Base-by-base conservation (phyloP, 257 asterid genomes). In the Agastache rugosa region DNA sequence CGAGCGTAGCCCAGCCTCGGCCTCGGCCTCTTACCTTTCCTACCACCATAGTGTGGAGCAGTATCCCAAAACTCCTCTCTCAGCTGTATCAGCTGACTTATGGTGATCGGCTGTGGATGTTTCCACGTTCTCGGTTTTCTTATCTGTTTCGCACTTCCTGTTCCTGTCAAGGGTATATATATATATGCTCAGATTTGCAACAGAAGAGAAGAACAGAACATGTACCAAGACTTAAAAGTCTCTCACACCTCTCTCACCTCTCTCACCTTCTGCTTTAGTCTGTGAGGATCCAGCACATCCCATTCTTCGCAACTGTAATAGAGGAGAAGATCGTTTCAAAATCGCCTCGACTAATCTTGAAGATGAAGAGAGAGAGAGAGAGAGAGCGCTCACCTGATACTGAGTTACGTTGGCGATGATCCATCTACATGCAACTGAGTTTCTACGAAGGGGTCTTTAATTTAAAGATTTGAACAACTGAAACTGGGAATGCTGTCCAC, bases 61-160 rank as follows among this genome's bases (percentile, higher is more conserved):
- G 97, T 89, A 79, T 91, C 96, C 97, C 96, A 91, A 61, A 91
- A 89, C 88, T 91, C 96, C 47, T 91, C 97, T 31, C 90, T 78
- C 39, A 89, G 83, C 74, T 89, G 97, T 75, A 88, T 75, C 37
- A 91, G 88, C 85, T 91, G 97, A 80, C 93, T 86, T 80, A 71
- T 85, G n/a, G 97, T 91, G 63, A 91, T 80, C 23, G 91, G 93
- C 78, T 91, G 95, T 41, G 96, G 96, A 80, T 91, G 97, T 73
- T 88, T 89, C 95, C 97, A 89, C 20, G 93, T 84, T 73, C 87
- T 90, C 27, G 97, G 97, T 85, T 86, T 91, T 76, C 89, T 79
- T 2, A 90, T 76, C 75, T 73, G 82, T 68, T 83, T 88, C 17
- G 22, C 83, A n/a, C 37, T 50, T 69, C 87, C 93, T 4, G 37